Evolutionary conservation across 108 stramenopile species (phyloP).

Genomic region (Fistulifera pelliculosa): DNA sequence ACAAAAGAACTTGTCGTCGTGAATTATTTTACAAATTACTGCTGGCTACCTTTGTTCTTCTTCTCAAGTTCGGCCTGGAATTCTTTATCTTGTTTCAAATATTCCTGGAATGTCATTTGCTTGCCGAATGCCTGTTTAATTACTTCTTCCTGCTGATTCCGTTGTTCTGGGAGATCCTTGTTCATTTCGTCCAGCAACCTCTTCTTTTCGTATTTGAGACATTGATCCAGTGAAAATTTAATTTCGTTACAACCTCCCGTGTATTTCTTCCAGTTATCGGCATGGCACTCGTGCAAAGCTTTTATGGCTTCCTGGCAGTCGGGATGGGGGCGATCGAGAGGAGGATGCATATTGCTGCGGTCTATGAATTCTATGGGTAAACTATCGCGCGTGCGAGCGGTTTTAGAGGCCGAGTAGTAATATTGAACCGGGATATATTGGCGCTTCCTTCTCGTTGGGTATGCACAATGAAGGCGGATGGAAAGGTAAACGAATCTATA

Average conservation of each 20-base stretch:
- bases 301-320: slow-evolving; percentile 71
- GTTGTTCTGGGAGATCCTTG: slow-evolving; percentile 39
- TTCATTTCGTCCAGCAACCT: slow-evolving; percentile 54
- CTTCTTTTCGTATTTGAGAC: slow-evolving; percentile 79
- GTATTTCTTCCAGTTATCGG: slow-evolving; percentile 47
- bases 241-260: slow-evolving; percentile 84
- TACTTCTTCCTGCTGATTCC: slow-evolving; percentile 46
- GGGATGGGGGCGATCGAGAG: slow-evolving; percentile 87
- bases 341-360: slow-evolving; percentile 75
- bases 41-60: neutral
- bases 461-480: too few species aligned
- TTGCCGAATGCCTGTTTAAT: slow-evolving; percentile 54
- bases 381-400: too few species aligned
- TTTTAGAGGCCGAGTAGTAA: too few species aligned
- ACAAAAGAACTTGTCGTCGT: too few species aligned
- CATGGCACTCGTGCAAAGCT: slow-evolving; percentile 71
- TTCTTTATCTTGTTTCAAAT: slow-evolving; percentile 46
- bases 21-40: too few species aligned
- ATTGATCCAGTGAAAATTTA: slow-evolving; percentile 65
- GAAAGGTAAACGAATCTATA: too few species aligned
- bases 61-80: slow-evolving; percentile 26
- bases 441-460: too few species aligned
- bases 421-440: too few species aligned
- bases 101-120: slow-evolving; percentile 70
- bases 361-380: neutral